Base-by-base conservation (phyloP, 305 asterid species). In the Plantago coronopus region DNA sequence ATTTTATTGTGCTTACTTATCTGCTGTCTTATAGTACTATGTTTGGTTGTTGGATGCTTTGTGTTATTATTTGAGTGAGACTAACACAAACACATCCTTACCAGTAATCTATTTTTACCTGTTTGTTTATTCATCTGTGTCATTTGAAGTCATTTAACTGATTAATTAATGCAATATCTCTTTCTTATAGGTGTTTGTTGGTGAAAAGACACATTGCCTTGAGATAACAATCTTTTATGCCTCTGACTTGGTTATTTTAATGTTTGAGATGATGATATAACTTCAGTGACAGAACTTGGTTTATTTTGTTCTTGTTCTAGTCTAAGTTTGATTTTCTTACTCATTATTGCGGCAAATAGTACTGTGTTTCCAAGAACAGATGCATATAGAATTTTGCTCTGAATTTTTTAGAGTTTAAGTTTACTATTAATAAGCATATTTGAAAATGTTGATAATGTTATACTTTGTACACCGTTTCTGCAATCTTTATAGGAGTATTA, bases 31-130 rank as follows among this genome's bases (percentile, higher is more conserved):
- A 17, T 70, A 48, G 58, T 43, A 42, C 59, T 60, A 37, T 66
- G 47, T 59, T 40, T n/a, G n/a, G 61, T 43, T 68, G 60, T 55
- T 64, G 62, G 45, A 21, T 48, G 17, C 42, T 53, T 34, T 29
- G 50, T 63, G 57, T 56, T 57, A 50, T 64, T 65, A 48, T 50
- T 72, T 62, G 57, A 17, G 59, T 63, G 54, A 49, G 78, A 51
- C 61, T 64, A 72, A 63, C 65, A 43, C 50, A 15, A 54, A 43
- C 34, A 43, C 13, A 7, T 44, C 43, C 45, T 50, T 45, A 67
- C 18, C 31, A 25, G 42, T 63, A 23, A 44, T 40, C 58, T 2
- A 22, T 50, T 20, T 17, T 21, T 42, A 34, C 16, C 20, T 47
- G 23, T 42, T 40, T 48, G 61, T 40, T 63, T 45, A n/a, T 57